Evolutionary conservation across 805 yeast species (phyloP).

Genomic region (Candida tammaniensis): DNA sequence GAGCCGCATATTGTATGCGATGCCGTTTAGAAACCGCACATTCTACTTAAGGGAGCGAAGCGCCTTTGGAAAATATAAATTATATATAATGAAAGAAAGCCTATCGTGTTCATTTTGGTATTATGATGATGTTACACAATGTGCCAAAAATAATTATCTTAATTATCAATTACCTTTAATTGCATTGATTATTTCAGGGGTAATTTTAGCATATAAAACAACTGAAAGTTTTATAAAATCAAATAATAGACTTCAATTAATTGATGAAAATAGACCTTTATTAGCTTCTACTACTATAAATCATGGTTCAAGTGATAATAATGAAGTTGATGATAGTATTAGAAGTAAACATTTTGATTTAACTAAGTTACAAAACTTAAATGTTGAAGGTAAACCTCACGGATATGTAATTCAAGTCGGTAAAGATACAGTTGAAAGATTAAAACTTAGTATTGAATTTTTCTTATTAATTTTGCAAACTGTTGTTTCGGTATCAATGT

Average conservation of each 20-base stretch:
- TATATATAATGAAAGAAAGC: conserved; percentile 5
- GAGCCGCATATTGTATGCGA: too few relatives aligned
- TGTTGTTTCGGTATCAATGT: conserved; percentile 30
- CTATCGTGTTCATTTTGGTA: conserved; percentile 41
- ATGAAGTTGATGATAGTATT: conserved; percentile 17
- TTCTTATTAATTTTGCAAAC: conserved; percentile 45
- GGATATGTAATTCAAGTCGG: conserved; percentile 48
- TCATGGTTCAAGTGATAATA: conserved; percentile 1
- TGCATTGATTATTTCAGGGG: conserved; percentile 26
- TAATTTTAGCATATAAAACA: conserved; percentile 22
- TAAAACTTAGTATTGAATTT: conserved; percentile 50
- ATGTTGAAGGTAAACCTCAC: conserved; percentile 60
- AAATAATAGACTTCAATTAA: conserved; percentile 12
- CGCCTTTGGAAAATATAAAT: too few relatives aligned
- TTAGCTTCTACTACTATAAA: conserved; percentile 18
- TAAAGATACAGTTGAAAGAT: conserved; percentile 51
- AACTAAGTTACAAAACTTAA: conserved; percentile 48
- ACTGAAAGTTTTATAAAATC: conserved; percentile 12
- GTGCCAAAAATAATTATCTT: conserved; percentile 42
- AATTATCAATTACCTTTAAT: conserved; percentile 33
- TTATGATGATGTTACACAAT: conserved; percentile 58
- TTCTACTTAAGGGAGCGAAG: too few relatives aligned
- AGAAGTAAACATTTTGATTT: conserved; percentile 68
- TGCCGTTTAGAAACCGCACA: too few relatives aligned
- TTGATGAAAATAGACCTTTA: conserved; percentile 31